These are phyloP conservation scores for Yarrowia divulgata DNA, from an alignment of 805 yeast species.

Conservation along the genomic window DNA sequence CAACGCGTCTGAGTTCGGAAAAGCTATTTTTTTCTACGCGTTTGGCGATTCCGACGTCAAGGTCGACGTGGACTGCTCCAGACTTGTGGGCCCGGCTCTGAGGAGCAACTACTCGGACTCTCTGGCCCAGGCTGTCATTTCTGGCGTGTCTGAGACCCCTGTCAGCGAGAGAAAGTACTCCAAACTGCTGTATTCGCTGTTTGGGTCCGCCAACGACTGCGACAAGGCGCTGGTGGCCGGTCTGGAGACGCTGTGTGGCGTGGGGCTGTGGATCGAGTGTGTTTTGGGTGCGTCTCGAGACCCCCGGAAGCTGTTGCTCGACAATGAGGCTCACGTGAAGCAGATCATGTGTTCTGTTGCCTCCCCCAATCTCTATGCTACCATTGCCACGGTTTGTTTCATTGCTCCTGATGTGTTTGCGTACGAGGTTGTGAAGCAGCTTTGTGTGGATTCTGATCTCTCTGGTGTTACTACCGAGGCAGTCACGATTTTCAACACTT, in stretches of 20 bases:
- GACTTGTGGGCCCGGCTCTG: conserved; percentile 11
- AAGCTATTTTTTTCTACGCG: conserved; percentile 21
- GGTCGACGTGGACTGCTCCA: conserved; percentile 5
- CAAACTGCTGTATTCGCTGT: conserved; percentile 11
- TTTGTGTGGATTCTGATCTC: conserved; percentile 54
- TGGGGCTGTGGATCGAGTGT: conserved; percentile 13
- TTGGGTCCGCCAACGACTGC: conserved; percentile 12
- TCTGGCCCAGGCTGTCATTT: conserved; percentile 15
- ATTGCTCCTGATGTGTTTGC: conserved; percentile 65
- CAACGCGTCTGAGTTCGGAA: neutral
- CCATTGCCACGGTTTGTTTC: conserved; percentile 56
- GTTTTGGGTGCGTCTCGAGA: conserved; percentile 22
- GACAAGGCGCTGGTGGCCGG: conserved; percentile 11
- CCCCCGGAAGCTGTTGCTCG: conserved; percentile 18
- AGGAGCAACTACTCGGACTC: conserved; percentile 1
- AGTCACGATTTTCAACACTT: conserved; percentile 68
- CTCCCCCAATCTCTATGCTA: conserved; percentile 40
- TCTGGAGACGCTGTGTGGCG: conserved; percentile 12
- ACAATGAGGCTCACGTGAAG: conserved; percentile 12
- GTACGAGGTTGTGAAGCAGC: conserved; percentile 57
- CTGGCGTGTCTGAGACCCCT: neutral
- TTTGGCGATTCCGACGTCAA: conserved; percentile 13
- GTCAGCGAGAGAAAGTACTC: conserved; percentile 24
- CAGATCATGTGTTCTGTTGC: neutral
- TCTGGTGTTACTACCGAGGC: conserved; percentile 49